Base-by-base conservation (phyloP, 2,329 filamentous ascomycete species). In the Dothideomycetidae sp. region DNA sequence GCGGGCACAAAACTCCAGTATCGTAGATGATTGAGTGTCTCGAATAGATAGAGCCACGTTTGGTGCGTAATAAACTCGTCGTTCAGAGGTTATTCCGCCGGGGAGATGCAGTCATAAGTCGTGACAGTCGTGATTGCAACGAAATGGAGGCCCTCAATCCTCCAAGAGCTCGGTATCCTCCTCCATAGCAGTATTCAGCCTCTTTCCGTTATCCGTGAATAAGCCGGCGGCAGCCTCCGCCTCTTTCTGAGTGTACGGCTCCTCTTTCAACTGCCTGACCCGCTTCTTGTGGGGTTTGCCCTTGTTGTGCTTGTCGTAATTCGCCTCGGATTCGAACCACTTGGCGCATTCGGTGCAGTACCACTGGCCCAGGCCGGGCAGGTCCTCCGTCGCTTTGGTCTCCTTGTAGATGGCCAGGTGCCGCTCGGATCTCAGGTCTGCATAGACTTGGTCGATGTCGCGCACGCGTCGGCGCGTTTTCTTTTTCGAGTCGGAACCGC, bases 201-300 rank as follows among this genome's bases (percentile, higher is more conserved):
- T 21, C 17, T 54, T 60, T 45, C 72, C 72, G 56, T 85, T 85
- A 54, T 85, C 78, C 19, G 73, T 76, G 38, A 70, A 66, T 39
- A 86, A 61, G 28, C 83, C 83, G 23, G 78, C 66, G 0, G 80
- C 84, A 11, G 81, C 83, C 53, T 93, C 83, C 19, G 86, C 83
- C 49, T 86, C 75, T 53, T 82, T 81, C 53, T 93, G 84, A 4
- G 78, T 78, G 58, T 93, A 90, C 7, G 84, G 81, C 50, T 83
- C 82, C 52, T 92, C 84, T 45, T 75, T 74, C 42, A 98, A 63
- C 50, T 83, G 71, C 56, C 85, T 84, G 37, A 93, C 62, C 56
- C 88, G 93, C 66, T 85, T 75, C 71, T 86, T 94, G 62, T 98
- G 90, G 46, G 82, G 83, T 63, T 94, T 98, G 50, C 83, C 84